These are phyloP conservation scores for Mycena albidolilacea DNA, from an alignment of 768 basidiomycete species.

Conservation along the genomic window DNA sequence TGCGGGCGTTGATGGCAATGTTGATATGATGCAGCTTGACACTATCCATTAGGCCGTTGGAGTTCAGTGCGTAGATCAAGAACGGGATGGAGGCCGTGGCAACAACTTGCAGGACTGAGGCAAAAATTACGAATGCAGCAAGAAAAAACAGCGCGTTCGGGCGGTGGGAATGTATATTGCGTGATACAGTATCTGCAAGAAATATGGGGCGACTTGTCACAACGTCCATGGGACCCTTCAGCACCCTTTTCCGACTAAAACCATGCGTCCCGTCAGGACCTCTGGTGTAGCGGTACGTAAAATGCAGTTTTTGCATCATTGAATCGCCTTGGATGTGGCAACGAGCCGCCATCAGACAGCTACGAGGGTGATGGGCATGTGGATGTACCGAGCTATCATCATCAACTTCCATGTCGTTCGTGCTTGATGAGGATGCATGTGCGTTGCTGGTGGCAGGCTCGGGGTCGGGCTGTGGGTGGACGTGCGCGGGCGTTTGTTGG, in stretches of 20 bases:
- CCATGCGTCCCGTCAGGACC: constrained; percentile 30
- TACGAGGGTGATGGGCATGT: neutral
- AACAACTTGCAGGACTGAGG: neutral
- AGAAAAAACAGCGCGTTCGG: constrained; percentile 7
- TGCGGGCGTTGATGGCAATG: neutral
- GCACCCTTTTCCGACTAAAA: neutral
- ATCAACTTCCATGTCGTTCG: neutral
- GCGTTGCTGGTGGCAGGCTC: neutral
- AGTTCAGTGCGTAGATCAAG: constrained; percentile 10
- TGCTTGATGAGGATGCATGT: neutral
- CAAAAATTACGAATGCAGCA: neutral
- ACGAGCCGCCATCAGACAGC: constrained; percentile 13
- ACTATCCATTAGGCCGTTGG: neutral
- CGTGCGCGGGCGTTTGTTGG: neutral
- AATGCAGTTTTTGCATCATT: neutral
- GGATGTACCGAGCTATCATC: neutral
- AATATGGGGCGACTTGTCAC: constrained; percentile 5
- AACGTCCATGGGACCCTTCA: neutral
- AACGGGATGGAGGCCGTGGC: neutral
- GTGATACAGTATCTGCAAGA: constrained; percentile 7
- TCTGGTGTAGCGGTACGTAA: neutral
- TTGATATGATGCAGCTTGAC: constrained; percentile 3
- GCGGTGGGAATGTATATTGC: neutral
- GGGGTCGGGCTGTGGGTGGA: neutral
- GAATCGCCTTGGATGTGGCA: neutral